Evolutionary conservation across 2,329 filamentous ascomycete species (phyloP).

Genomic region (Verticillium klebahnii): DNA sequence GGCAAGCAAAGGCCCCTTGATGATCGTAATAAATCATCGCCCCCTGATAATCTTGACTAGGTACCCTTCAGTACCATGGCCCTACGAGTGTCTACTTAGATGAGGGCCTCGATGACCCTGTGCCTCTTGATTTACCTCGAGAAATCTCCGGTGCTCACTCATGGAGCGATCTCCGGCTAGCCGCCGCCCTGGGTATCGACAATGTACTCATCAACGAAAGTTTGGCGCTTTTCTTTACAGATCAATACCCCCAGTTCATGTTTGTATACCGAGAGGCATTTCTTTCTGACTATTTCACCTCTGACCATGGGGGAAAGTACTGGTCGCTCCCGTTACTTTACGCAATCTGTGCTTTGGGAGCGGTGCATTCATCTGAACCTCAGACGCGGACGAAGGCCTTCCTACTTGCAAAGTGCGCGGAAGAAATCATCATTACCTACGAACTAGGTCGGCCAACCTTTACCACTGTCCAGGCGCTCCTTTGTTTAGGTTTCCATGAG

Average conservation of each 20-base stretch:
- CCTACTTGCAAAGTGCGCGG: conserved; percentile 9
- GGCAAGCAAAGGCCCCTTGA: neutral
- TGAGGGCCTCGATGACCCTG: neutral
- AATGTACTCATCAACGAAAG: conserved; percentile 2
- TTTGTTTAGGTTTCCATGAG: conserved; percentile 21
- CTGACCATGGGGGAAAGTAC: conserved; percentile 15
- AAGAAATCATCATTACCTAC: conserved; percentile 14
- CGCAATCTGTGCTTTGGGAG: conserved; percentile 16
- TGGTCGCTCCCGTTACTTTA: conserved; percentile 19
- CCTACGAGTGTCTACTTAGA: conserved; percentile 20
- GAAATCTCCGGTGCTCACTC: neutral
- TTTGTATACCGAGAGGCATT: conserved; percentile 24
- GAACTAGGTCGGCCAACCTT: conserved; percentile 17
- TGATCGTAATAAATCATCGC: no score
- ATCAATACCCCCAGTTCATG: conserved; percentile 25
- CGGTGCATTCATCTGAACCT: conserved; percentile 11
- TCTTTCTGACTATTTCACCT: conserved; percentile 11
- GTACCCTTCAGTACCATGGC: conserved; percentile 14
- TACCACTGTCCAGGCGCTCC: conserved; percentile 18
- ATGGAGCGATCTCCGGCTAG: neutral
- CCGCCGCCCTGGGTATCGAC: neutral
- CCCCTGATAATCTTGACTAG: conserved; percentile 6
- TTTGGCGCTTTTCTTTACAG: conserved; percentile 20
- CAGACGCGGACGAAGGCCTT: conserved; percentile 9
- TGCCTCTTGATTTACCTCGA: neutral